Evolutionary conservation across 768 basidiomycete genomes (phyloP), one percentile per base, ranked within the genome.

Genomic region (Hygrocybe punicea): DNA sequence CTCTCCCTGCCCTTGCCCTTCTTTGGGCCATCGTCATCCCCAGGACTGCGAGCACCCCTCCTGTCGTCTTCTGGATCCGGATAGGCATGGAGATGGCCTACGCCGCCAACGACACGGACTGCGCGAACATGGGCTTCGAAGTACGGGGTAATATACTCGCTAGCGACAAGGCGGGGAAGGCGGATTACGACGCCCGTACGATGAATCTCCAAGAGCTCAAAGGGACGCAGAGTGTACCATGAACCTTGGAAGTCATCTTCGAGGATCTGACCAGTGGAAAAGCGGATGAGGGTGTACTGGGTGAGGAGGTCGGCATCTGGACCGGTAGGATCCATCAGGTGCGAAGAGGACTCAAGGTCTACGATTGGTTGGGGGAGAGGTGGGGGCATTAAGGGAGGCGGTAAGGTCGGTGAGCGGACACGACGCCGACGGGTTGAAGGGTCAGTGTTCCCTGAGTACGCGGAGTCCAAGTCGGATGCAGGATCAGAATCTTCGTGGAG

Each of bases 131-230:
- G 76, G 11, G 80, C 78, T 48, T 84, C 81, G 64, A 84, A 85
- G 69, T 83, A 86, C 0, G 84, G 85, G 33, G 79, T 72, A 24
- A 78, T 68, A 60, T 87, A 87, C 11, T 66, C 62, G 2, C 40
- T 50, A 0, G 66, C 60, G 33, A 69, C 46, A 10, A 63, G 57
- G n/a, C 75, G 68, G 2, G 76, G 80, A 0, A 87, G 73, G 3
- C 51, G 21, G 37, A 78, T 72, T 39, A 83, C 59, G 29, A 68
- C 67, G 34, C 73, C 73, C 9, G 63, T 56, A 6, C 76, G 75
- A 56, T 91, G 87, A 16, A 91, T 67, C 63, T 91, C 89, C 19
- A 91, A 76, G 2, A 91, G 76, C 61, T 91, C 89, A 60, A 83
- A 75, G 0, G 85, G 79, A 6, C 75, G 71, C 19, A 90, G 63